These are phyloP conservation scores for Talinum fruticosum DNA, from an alignment of 148 eudicot species.

Conservation along the genomic window DNA sequence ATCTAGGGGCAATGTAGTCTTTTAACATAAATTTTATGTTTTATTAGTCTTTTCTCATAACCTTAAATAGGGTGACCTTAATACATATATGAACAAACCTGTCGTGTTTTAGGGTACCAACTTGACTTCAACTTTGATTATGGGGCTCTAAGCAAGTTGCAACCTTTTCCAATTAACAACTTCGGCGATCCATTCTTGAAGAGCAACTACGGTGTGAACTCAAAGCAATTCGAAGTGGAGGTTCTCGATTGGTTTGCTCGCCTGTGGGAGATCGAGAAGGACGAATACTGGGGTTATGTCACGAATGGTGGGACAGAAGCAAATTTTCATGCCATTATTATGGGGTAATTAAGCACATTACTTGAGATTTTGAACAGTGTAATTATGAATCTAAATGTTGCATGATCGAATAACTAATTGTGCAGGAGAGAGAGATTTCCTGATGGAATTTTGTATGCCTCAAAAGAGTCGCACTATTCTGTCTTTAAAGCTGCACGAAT, in stretches of 20 bases:
- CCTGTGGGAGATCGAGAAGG: conserved; percentile 83
- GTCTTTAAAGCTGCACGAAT: conserved; percentile 79
- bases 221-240: conserved; percentile 97
- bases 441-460: conserved; percentile 81
- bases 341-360: conserved; percentile 49
- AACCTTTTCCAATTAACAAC: conserved; percentile 93
- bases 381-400: neutral
- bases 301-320: conserved; percentile 98
- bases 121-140: conserved; percentile 80
- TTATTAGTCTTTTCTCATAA: no score
- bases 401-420: neutral
- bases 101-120: conserved; percentile 64
- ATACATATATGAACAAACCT: no score
- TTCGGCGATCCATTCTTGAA: conserved; percentile 95
- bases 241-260: conserved; percentile 99
- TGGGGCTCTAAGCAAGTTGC: conserved; percentile 81
- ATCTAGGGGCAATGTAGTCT: no score
- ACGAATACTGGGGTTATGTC: conserved; percentile 91
- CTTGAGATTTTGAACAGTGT: no score
- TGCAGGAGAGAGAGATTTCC: conserved; percentile 82
- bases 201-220: conserved; percentile 97
- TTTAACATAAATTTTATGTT: no score
- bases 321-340: conserved; percentile 86
- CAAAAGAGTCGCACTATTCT: conserved; percentile 77
- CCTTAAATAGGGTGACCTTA: no score